phyloP scores from a whole-genome alignment of 768 basidiomycete genomes.

The Hydnum rufescens region DNA sequence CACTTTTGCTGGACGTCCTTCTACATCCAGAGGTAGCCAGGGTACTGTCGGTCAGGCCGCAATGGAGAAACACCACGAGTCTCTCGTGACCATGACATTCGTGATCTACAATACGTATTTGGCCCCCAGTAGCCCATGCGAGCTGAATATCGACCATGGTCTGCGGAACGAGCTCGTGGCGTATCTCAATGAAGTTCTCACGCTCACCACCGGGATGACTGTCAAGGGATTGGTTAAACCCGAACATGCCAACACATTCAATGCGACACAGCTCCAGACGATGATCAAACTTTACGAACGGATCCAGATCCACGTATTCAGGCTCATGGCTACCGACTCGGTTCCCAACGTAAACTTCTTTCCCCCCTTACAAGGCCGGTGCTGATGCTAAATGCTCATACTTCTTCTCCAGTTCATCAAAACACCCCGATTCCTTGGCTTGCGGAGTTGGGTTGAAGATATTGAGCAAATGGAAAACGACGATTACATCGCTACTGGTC shows the following conservation, averaged over 20 bases:
- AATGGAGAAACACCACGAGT: constrained; percentile 95
- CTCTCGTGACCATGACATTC: constrained; percentile 84
- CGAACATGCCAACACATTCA: constrained; percentile 63
- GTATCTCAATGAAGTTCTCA: constrained; percentile 82
- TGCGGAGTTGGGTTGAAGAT: constrained; percentile 62
- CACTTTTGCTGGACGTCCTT: constrained; percentile 13
- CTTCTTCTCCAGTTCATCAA: constrained; percentile 52
- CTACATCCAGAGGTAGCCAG: constrained; percentile 37
- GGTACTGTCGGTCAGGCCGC: constrained; percentile 26
- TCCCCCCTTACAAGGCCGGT: neutral
- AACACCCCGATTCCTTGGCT: constrained; percentile 58
- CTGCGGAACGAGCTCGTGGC: constrained; percentile 84
- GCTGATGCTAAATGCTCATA: constrained; percentile 7
- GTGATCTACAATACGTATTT: constrained; percentile 89
- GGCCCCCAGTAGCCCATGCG: constrained; percentile 84
- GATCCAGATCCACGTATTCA: constrained; percentile 92
- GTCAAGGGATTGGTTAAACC: constrained; percentile 69
- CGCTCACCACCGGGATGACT: constrained; percentile 45
- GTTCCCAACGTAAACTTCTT: constrained; percentile 62
- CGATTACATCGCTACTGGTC: constrained; percentile 32
- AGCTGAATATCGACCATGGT: constrained; percentile 96
- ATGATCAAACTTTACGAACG: constrained; percentile 89
- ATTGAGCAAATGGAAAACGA: constrained; percentile 38
- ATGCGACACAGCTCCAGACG: constrained; percentile 86
- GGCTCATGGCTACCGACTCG: constrained; percentile 95